phyloP scores from a whole-genome alignment of 2,329 filamentous ascomycete species.

The Beauveria asiatica region DNA sequence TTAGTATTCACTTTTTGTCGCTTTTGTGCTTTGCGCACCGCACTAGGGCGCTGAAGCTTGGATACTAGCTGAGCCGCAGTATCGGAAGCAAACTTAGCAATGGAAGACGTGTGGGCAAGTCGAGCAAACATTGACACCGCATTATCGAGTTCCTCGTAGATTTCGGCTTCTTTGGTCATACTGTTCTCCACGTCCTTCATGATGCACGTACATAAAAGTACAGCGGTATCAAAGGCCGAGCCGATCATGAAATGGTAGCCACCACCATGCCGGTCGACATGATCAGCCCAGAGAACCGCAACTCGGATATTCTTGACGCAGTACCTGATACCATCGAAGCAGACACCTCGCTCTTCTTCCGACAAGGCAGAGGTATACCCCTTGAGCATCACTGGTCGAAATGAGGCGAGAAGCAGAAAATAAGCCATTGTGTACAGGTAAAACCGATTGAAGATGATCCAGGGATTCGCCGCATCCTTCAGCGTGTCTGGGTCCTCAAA shows the following conservation, averaged over 20 bases:
- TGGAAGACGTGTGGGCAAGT: not conserved
- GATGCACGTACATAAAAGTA: slow-evolving; percentile 41
- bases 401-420: slow-evolving; percentile 35
- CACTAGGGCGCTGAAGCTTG: not conserved
- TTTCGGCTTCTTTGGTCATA: slow-evolving; percentile 22
- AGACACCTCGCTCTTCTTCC: slow-evolving; percentile 28
- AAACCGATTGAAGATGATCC: slow-evolving; percentile 37
- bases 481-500: slow-evolving; percentile 32
- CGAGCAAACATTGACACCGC: slow-evolving; percentile 2
- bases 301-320: slow-evolving; percentile 33
- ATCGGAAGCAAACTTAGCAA: not conserved
- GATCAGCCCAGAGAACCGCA: slow-evolving; percentile 20
- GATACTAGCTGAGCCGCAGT: not conserved
- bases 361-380: slow-evolving; percentile 20
- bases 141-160: slow-evolving; percentile 2
- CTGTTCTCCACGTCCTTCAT: slow-evolving; percentile 36
- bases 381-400: slow-evolving; percentile 37
- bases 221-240: slow-evolving; percentile 41
- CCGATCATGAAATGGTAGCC: slow-evolving; percentile 43
- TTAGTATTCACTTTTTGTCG: not conserved
- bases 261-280: slow-evolving; percentile 23
- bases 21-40: not conserved
- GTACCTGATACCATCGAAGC: slow-evolving; percentile 33
- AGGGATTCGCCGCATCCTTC: slow-evolving; percentile 31
- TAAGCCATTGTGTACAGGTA: slow-evolving; percentile 37